Evolutionary conservation across 495 filamentous ascomycete genomes (phyloP).

Genomic region (Aspergillus coremiiformis): DNA sequence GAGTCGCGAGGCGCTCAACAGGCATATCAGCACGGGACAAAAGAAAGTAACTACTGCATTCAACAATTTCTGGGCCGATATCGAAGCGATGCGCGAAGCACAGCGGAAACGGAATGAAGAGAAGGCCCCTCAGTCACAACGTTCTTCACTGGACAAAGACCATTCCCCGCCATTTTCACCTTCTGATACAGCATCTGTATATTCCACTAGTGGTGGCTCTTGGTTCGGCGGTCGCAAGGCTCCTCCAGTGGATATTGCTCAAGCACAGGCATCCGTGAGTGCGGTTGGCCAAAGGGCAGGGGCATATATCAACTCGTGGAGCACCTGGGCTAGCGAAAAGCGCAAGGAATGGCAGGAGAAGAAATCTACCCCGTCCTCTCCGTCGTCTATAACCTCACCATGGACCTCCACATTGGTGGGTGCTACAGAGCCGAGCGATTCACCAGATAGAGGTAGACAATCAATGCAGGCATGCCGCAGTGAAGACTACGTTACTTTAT

Average conservation of each 20-base stretch:
- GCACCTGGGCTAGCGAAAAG: constrained; percentile 90
- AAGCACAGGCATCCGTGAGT: constrained; percentile 60
- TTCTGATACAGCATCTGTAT: constrained; percentile 10
- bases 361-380: constrained; percentile 23
- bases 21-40: constrained; percentile 71
- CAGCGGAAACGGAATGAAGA: constrained; percentile 65
- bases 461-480: constrained; percentile 27
- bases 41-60: constrained; percentile 79
- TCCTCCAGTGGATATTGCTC: constrained; percentile 48
- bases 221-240: constrained; percentile 30
- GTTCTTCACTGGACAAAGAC: constrained; percentile 28
- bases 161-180: constrained; percentile 19
- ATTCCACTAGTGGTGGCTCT: constrained; percentile 5
- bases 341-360: constrained; percentile 54
- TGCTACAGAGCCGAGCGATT: constrained; percentile 24
- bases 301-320: constrained; percentile 90
- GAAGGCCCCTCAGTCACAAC: constrained; percentile 32
- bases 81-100: constrained; percentile 76
- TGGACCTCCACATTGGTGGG: constrained; percentile 23
- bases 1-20: constrained; percentile 67
- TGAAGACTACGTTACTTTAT: constrained; percentile 25
- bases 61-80: constrained; percentile 80
- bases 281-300: constrained; percentile 68
- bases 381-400: constrained; percentile 21
- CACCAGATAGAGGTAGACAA: constrained; percentile 26